Base-by-base conservation (phyloP, 2,329 filamentous ascomycete genomes). In the Aspergillus tubingensis region DNA sequence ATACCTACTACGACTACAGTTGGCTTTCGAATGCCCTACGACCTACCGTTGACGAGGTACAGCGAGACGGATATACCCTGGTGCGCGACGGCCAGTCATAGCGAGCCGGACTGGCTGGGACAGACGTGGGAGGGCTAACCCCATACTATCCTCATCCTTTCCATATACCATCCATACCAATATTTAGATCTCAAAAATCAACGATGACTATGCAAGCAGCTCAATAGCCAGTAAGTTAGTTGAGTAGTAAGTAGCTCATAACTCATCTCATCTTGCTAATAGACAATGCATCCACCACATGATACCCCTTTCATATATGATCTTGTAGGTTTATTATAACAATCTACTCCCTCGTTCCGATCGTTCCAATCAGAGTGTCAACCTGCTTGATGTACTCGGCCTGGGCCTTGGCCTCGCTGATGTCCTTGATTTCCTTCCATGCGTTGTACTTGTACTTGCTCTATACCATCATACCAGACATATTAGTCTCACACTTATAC, bases 1-100 rank as follows among this genome's bases (percentile, higher is more conserved):
- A 15, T 15, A 36, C 11, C n/a, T n/a, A n/a, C n/a, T n/a, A n/a
- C n/a, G n/a, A n/a, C n/a, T 15, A 36, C 11, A 13, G 32, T 96
- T 3, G 91, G 90, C 0, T 78, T 94, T 27, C 83, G 92, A 15
- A 88, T 96, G 77, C 91, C 92, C n/a, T 96, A 96, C 74, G 88
- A 88, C 74, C 76, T 93, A 6, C 92, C 92, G 0, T 74, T 96
- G 27, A 85, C 85, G 52, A 79, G 79, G 6, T 96, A 96, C 69
- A 78, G 72, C 0, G 64, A 75, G 7, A 73, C 76, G 4, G 91
- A 96, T 69, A 78, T 83, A 50, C 92, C 92, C 1, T 96, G 92
- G 93, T 91, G 90, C 61, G 88, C 89, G 3, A 87, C 85, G 2
- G 78, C 82, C 68, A 70, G 70, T 1, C 83, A 93, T 70, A 36